Base-by-base conservation (phyloP, 2,329 filamentous ascomycete species). In the Raffaelea ambrosiae region DNA sequence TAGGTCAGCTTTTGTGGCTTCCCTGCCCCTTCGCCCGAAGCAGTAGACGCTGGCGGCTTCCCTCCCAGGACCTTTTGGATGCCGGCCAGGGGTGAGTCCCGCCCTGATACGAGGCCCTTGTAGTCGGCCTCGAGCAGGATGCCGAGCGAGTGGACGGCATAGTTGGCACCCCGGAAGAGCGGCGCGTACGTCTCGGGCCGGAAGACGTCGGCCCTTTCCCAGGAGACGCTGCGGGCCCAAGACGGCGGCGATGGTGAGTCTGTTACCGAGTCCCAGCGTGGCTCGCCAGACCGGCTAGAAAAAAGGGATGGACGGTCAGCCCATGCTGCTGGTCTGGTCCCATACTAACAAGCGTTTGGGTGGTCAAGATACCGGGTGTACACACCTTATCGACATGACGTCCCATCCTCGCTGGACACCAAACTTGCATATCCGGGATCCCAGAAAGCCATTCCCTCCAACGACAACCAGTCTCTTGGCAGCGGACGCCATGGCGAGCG, bases 71-170 rank as follows among this genome's bases (percentile, higher is more conserved):
- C 88, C 58, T 84, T 83, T 53, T 79, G 78, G 14, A 98, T 70
- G 1, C 88, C 91, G 7, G 80, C 67, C 46, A 95, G 67, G n/a
- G 88, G 81, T 0, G 86, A 88, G 59, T 95, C 90, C 51, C 79
- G 81, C 44, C 93, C 93, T 19, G 81, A 84, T 22, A 98, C 63
- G 16, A 95, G 84, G 56, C 86, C 86, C 68, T 98, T 98, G 79
- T 98, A 98, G 71, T 98, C 93, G 44, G 90, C 89, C 71, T 98
- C 93, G 10, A 98, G 79, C 18, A 98, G 76, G 58, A 98, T 96
- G 10, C 93, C 93, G 84, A 97, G 90, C 60, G 78, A 88, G 73
- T 98, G 93, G 42, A 98, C 84, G 22, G 97, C 90, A 48, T 83
- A 90, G 63, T 88, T 81, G 52, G 89, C 87, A 48, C 78, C 80